Evolutionary conservation across 169 alveolate species (phyloP), one percentile per base, ranked within the genome.

Genomic region (Cryptosporidium baileyi): DNA sequence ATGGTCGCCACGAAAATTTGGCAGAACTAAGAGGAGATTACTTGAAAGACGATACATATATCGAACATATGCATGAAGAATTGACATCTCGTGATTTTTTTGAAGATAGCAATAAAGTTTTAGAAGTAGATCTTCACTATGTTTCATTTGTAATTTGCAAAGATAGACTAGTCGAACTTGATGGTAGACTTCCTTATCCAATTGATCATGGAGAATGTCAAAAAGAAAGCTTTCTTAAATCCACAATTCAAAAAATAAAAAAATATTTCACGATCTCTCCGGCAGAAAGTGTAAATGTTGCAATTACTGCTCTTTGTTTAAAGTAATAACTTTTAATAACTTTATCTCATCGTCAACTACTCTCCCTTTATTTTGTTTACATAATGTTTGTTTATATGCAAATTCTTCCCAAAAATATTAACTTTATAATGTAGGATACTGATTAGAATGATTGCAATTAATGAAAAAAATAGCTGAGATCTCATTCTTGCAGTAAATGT

Each of bases 141-240:
- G 8, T 51, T n/a, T 28, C 63, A 11, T 67, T 67, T 49, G 36
- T 67, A n/a, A 15, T 19, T 67, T 30, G 8, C 24, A 47, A 49
- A 26, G 82, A 49, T 8, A 1, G 49, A 9, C 26, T 67, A 47
- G 6, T 47, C 3, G 82, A 67, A 51, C 40, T 67, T 41, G 82
- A 67, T 47, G 82, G 82, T 11, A 45, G 63, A 11, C 82, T 67
- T 9, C 32, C 63, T 9, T 7, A 19, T n/a, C 82, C 82, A 67
- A 44, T 67, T 15, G 34, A 30, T 19, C 82, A 67, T 49, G 82
- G 82, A 45, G 30, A 3, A 9, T 47, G 38, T 7, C 7, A 9
- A 67, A 67, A 47, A 32, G 51, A 24, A 17, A 24, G 28, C 44
- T 67, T 67, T 34, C 45, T 67, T n/a, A 67, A 51, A 32, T 24